Percentiles rank a stretch among this genome's conserved stretches.
These are phyloP conservation scores for Penicillium cosmopolitanum DNA, from an alignment of 495 filamentous ascomycete species.

Conservation along the genomic window DNA sequence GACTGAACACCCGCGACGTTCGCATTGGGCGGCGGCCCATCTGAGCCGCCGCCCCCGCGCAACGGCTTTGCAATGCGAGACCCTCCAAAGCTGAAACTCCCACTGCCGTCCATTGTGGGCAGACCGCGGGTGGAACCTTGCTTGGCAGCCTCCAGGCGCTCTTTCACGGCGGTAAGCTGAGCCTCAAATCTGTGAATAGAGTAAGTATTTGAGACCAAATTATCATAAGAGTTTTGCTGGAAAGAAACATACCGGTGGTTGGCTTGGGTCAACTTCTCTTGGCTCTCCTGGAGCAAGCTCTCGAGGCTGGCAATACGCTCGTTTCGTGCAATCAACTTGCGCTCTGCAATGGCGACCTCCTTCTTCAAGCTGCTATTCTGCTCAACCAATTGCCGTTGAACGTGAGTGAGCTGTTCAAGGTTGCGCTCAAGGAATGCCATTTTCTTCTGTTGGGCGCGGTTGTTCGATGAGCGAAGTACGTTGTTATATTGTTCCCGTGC, in stretches of 20 bases:
- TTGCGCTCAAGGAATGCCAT: constrained; percentile 99
- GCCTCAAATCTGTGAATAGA: constrained; percentile 77
- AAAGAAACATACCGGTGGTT: constrained; percentile 80
- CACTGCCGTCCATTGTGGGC: constrained; percentile 60
- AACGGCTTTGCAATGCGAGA: constrained; percentile 97
- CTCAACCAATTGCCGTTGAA: constrained; percentile 96
- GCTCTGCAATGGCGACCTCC: constrained; percentile 96
- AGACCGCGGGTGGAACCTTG: constrained; percentile 82
- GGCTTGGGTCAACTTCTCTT: constrained; percentile 93
- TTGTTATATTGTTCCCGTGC: constrained; percentile 99
- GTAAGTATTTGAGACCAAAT: constrained; percentile 17
- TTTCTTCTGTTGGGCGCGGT: constrained; percentile 98
- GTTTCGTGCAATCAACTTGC: constrained; percentile 93
- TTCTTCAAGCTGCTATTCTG: constrained; percentile 97
- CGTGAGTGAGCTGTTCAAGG: constrained; percentile 94
- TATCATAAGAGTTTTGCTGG: background rate
- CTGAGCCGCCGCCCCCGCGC: constrained; percentile 77
- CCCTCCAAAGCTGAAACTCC: constrained; percentile 74
- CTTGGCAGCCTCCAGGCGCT: constrained; percentile 95
- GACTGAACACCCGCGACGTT: constrained; percentile 45
- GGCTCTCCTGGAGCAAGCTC: constrained; percentile 88
- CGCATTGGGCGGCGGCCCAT: constrained; percentile 34
- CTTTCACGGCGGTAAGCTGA: constrained; percentile 95
- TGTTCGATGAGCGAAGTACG: constrained; percentile 92
- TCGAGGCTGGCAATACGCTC: constrained; percentile 95